Base-by-base conservation (phyloP, 345 rosid species). In the Populus alba region DNA sequence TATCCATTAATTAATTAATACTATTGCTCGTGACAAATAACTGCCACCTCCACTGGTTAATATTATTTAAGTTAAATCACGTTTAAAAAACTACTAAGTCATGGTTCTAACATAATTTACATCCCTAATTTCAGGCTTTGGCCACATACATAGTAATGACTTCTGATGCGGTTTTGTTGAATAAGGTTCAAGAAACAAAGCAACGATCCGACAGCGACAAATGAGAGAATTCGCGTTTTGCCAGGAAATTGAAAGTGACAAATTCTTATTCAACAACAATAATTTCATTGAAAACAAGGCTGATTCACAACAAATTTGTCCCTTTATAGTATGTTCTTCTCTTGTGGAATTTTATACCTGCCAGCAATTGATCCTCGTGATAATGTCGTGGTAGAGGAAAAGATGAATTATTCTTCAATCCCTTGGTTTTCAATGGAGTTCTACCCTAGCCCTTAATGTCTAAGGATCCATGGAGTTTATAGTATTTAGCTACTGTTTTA, bases 401-500 rank as follows among this genome's bases (percentile, higher is more conserved):
- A 5, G 3, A 0, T 13, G 51, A 13, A 12, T 11, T 45, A 15
- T 47, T 47, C 6, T 47, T 15, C 17, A 47, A 4, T 47, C 51
- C 51, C 18, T 47, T 47, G 1, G 51, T 47, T 47, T 15, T 47
- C 16, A 47, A 15, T 47, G 51, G 17, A 47, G 18, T 47, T 13
- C 0, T 4, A 47, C 13, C 51, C 7, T 53, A 0, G n/a, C 20
- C 59, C 4, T 20, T 7, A 7, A 53, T 7, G 1, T 20, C 1
- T 53, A 33, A 33, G 37, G 4, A 33, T 33, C 37, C 5, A 33
- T 33, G 37, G 37, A 33, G 37, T 33, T 31, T 33, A 33, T 4
- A 33, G 37, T 4, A 33, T 33, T 33, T 33, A 33, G 5, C 4
- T 33, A 33, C 5, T 33, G 5, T 33, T 33, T 33, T 4, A 6